phyloP scores from a whole-genome alignment of 768 basidiomycete species.

The Termitomyces sp. region DNA sequence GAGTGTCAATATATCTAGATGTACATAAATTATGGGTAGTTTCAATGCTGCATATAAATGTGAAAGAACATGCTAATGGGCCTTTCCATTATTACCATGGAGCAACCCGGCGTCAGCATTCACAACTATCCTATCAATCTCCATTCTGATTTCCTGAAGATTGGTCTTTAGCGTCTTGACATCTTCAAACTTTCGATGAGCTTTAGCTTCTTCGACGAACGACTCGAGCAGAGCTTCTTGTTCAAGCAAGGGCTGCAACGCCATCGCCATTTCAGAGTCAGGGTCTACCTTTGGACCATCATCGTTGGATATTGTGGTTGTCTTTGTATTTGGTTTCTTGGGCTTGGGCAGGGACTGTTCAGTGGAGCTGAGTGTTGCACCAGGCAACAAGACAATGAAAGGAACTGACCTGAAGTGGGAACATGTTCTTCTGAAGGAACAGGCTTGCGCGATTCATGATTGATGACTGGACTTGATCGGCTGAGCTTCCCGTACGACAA shows the following conservation, averaged over 20 bases:
- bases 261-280: constrained; percentile 67
- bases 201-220: constrained; percentile 88
- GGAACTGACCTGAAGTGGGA: constrained; percentile 65
- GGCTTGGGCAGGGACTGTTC: constrained; percentile 50
- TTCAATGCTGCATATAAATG: too few species aligned
- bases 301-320: constrained; percentile 8
- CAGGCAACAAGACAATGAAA: neutral
- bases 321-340: constrained; percentile 24
- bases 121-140: constrained; percentile 69
- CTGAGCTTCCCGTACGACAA: constrained; percentile 62
- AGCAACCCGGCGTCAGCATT: constrained; percentile 17
- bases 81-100: neutral
- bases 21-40: neutral
- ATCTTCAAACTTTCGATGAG: constrained; percentile 94
- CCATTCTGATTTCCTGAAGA: constrained; percentile 76
- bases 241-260: constrained; percentile 86
- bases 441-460: constrained; percentile 71
- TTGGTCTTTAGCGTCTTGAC: constrained; percentile 79
- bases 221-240: constrained; percentile 90
- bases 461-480: constrained; percentile 81
- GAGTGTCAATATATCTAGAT: neutral
- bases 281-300: constrained; percentile 44
- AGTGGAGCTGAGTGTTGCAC: neutral
- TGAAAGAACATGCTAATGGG: neutral
- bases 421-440: constrained; percentile 90